Evolutionary conservation across 1,284 basidiomycete genomes (phyloP), one percentile per base, ranked within the genome.

Genomic region (Tylopilus orsonianus): DNA sequence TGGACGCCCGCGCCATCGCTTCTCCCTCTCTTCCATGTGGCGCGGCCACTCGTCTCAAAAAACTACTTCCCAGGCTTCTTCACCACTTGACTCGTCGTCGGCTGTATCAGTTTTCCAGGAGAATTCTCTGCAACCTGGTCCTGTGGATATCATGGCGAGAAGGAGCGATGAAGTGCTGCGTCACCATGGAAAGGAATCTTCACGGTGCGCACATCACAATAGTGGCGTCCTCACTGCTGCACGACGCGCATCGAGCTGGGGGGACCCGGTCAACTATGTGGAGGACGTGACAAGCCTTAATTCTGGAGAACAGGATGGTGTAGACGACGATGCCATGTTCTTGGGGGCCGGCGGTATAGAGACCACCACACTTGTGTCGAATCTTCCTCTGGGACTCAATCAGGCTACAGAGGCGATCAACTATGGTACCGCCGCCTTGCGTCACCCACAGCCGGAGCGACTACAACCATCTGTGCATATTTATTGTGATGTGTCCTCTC

Each of bases 241-340:
- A 20, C 71, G 79, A 56, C 73, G 83, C 12, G 83, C 83, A 8
- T 81, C 82, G 39, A 85, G 82, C 58, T 85, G 82, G 82, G 75
- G 73, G 3, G 77, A 80, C 6, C 62, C 62, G n/a, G 8, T 63
- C 23, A 61, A 55, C 35, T 66, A 79, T 52, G 74, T 75, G 45
- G 79, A 80, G 54, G 76, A 81, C 41, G 67, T 75, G 48, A 71
- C 64, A 41, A 84, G 79, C 53, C 56, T 83, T 36, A 75, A 76
- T 50, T 80, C 78, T 24, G 75, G 74, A 36, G 76, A 74, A 35
- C 67, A 68, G 24, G 74, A 76, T 30, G 71, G 68, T 12, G 53
- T 59, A 26, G 61, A 63, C 42, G 75, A 79, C 24, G 74, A 77
- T 27, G 75, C 71, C 9, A 73, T 78, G 62, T 68, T 74, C 45